These are phyloP conservation scores for Tolypocladium cylindrosporum DNA, from an alignment of 2,329 filamentous ascomycete genomes.

Conservation along the genomic window DNA sequence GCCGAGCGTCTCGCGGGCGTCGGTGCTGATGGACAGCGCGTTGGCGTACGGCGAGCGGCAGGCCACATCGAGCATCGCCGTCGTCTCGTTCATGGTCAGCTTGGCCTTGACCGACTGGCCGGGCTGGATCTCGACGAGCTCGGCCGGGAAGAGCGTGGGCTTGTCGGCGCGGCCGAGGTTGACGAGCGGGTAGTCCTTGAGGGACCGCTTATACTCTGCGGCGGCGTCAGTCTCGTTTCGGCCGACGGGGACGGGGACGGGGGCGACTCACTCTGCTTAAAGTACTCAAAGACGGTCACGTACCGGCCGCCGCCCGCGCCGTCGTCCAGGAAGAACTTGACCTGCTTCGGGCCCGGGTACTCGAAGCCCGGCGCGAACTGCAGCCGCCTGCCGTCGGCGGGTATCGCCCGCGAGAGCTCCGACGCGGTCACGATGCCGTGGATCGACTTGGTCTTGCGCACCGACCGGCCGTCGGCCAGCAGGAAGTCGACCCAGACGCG, in stretches of 20 bases:
- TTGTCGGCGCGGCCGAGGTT: conserved; percentile 51
- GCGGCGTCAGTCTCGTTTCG: no score
- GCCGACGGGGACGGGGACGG: no score
- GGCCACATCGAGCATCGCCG: conserved; percentile 62
- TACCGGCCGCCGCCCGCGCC: conserved; percentile 14
- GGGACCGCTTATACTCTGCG: conserved; percentile 23
- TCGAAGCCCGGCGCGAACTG: conserved; percentile 13
- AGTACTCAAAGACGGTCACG: conserved; percentile 33
- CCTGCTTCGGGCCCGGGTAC: conserved; percentile 20
- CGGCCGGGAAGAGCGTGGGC: conserved; percentile 56
- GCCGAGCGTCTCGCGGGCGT: conserved; percentile 47
- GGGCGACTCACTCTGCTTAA: conserved; percentile 26
- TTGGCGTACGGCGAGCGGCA: conserved; percentile 58
- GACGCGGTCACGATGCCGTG: conserved; percentile 15
- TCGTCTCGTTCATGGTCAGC: conserved; percentile 50
- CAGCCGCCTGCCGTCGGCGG: conserved; percentile 11
- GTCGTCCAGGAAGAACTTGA: conserved; percentile 20
- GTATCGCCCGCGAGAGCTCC: conserved; percentile 8
- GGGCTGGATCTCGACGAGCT: conserved; percentile 51
- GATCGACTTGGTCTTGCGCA: conserved; percentile 19
- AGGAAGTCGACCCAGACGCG: conserved; percentile 23
- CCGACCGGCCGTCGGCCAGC: conserved; percentile 18
- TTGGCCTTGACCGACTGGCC: conserved; percentile 55
- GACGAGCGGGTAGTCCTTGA: conserved; percentile 45
- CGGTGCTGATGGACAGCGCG: conserved; percentile 51